Evolutionary conservation across 2,329 filamentous ascomycete genomes (phyloP), one percentile per base, ranked within the genome.

Genomic region (Colletotrichum scovillei): DNA sequence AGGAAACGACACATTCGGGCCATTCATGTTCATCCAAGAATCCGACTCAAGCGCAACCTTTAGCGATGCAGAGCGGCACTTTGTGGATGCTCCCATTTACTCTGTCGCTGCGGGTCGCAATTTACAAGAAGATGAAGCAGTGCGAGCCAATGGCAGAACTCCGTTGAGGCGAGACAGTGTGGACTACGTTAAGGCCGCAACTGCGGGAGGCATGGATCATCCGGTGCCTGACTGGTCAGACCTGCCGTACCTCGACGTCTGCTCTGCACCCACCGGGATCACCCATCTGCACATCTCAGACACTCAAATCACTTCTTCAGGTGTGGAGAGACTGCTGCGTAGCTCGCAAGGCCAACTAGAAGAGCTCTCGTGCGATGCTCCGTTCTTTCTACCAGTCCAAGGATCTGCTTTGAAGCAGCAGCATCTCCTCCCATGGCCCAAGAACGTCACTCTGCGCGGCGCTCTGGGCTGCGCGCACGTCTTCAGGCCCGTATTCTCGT

Each of bases 221-320:
- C 32, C 55, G 9, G 49, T 62, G 12, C 74, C 75, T 35, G 60
- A 57, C 35, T 55, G 57, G 46, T 30, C 66, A 24, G 69, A 75
- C 35, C 58, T 76, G 32, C 65, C 74, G 7, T 67, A 76, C 19
- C 74, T 77, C 5, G 77, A 77, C 28, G 72, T 82, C 2, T 81
- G 79, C 26, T 59, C 70, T 12, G 63, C 70, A 16, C 76, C 77
- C 3, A 70, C 77, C 2, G 85, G 84, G 3, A 77, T 91, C 58
- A 90, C 90, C 0, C 90, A 92, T 75, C 79, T 92, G 19, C 84
- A 86, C 62, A 74, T 92, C 12, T 88, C 87, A 32, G 81, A 82
- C 42, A 91, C 89, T 69, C 76, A 77, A 1, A 77, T 92, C 52
- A 87, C 88, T 0, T 78, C 82, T 0, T 68, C 79, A 1, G 87